Conservation (phyloP, 2,329 filamentous ascomycete species). For the Penicillium sumatraense region DNA sequence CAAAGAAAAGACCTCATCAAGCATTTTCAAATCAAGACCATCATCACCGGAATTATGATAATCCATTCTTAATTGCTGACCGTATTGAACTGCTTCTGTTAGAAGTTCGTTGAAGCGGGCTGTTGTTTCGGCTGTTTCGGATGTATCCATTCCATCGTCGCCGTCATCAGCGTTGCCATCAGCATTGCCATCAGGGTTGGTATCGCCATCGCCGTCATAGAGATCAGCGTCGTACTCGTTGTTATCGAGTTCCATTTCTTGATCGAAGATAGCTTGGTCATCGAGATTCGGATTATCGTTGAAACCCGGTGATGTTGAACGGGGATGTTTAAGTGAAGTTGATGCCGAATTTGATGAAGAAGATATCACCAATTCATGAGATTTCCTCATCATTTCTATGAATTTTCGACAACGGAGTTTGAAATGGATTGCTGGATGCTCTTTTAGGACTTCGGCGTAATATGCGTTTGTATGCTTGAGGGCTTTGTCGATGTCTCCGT, state of each 20-base stretch:
- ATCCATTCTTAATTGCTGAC: slow-evolving; percentile 75
- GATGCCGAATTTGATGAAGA: slow-evolving; percentile 10
- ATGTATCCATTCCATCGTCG: slow-evolving; percentile 57
- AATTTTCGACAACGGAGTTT: slow-evolving; percentile 88
- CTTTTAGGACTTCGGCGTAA: slow-evolving; percentile 78
- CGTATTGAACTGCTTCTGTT: slow-evolving; percentile 75
- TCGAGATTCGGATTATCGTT: slow-evolving; percentile 54
- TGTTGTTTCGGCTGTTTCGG: slow-evolving; percentile 35
- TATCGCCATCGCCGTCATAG: slow-evolving; percentile 42
- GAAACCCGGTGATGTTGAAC: slow-evolving; percentile 43
- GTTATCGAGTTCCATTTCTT: slow-evolving; percentile 62
- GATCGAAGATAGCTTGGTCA: slow-evolving; percentile 51
- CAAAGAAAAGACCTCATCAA: slow-evolving; percentile 85
- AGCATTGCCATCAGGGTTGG: too few relatives aligned
- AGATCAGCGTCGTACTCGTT: slow-evolving; percentile 24
- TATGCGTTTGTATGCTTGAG: slow-evolving; percentile 78
- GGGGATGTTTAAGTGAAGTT: slow-evolving; percentile 43
- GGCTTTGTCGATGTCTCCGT: slow-evolving; percentile 89
- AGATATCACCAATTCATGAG: slow-evolving; percentile 65
- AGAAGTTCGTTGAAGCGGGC: slow-evolving; percentile 59
- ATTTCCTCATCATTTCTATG: slow-evolving; percentile 86
- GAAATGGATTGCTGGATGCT: slow-evolving; percentile 86
- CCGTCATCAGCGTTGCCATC: slow-evolving; percentile 43
- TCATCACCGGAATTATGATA: slow-evolving; percentile 73
- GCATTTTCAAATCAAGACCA: slow-evolving; percentile 70